Evolutionary conservation across 306 rosid genomes (phyloP), one percentile per base, ranked within the genome.

Genomic region (Cajanus cajan): DNA sequence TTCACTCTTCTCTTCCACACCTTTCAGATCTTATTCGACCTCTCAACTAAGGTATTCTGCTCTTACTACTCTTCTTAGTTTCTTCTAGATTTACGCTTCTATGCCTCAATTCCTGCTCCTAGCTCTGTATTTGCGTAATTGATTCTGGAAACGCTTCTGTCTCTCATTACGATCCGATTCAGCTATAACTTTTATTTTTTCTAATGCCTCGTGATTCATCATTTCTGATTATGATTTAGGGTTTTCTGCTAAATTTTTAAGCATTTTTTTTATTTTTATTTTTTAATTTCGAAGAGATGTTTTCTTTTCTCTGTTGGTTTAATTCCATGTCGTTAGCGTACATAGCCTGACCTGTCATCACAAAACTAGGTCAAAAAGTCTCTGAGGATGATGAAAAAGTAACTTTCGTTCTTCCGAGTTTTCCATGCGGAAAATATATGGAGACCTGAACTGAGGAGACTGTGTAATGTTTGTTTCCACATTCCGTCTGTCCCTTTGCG

Each of bases 391-490:
- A 86, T 65, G 8, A 36, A 7, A 73, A 76, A 21, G 13, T 71
- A 73, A 86, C 90, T 82, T 89, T 84, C 90, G 90, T 86, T 89
- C 90, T 89, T 86, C 89, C 4, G 87, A 86, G 75, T 74, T 80
- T 25, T 50, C 67, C 74, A 65, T 89, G 92, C 21, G 83, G 92
- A 84, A 82, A 57, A 40, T 34, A 28, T 4, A 74, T 80, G 92
- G 89, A 89, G 90, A 89, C 87, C 88, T 89, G 90, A 89, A 85
- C 92, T 89, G 89, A 86, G 47, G 92, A 85, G 85, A 71, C 86
- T 39, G 37, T 14, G 2, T 19, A 10, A 25, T n/a, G 10, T 7
- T 16, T 51, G 3, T 11, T 5, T 54, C 8, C 15, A 54, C 9
- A 9, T 18, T 51, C 25, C 24, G 31, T 52, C 13, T 52, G 12